phyloP scores from a whole-genome alignment of 305 asterid genomes.

The Plantago lanceolata region DNA sequence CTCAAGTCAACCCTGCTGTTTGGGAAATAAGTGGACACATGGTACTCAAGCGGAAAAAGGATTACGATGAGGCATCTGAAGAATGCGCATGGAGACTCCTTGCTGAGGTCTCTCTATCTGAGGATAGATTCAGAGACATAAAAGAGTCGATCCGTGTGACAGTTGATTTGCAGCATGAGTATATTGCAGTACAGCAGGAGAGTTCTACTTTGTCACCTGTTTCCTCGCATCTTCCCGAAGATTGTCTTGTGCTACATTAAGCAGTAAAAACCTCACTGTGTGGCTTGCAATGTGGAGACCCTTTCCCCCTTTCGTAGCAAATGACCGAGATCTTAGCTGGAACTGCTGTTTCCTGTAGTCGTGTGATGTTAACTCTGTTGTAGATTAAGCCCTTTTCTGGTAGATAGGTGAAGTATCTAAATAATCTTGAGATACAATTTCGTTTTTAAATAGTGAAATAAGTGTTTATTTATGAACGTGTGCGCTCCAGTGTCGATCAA shows the following conservation, averaged over 20 bases:
- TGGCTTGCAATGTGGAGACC: neutral
- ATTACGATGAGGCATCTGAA: conserved; percentile 70
- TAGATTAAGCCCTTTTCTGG: neutral
- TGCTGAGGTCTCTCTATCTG: conserved; percentile 83
- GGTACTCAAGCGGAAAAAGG: conserved; percentile 78
- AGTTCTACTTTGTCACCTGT: conserved; percentile 26
- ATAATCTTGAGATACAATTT: neutral
- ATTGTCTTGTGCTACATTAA: conserved; percentile 10
- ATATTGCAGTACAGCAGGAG: neutral
- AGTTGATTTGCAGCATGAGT: conserved; percentile 27
- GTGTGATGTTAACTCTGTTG: neutral
- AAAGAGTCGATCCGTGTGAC: conserved; percentile 64
- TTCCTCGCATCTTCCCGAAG: conserved; percentile 38
- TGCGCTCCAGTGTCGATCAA: too few species aligned
- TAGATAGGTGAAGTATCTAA: neutral
- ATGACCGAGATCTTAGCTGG: neutral
- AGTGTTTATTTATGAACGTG: too few species aligned
- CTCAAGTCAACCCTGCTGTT: conserved; percentile 90
- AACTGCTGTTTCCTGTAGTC: neutral
- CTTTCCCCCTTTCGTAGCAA: neutral
- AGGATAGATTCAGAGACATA: conserved; percentile 74
- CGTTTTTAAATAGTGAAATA: too few species aligned
- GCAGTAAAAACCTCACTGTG: neutral
- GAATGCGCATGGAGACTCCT: conserved; percentile 83
- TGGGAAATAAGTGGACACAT: conserved; percentile 97